Evolutionary conservation across 1,139 yeast species (phyloP), one percentile per base, ranked within the genome.

Genomic region (Arxiozyma bovina): DNA sequence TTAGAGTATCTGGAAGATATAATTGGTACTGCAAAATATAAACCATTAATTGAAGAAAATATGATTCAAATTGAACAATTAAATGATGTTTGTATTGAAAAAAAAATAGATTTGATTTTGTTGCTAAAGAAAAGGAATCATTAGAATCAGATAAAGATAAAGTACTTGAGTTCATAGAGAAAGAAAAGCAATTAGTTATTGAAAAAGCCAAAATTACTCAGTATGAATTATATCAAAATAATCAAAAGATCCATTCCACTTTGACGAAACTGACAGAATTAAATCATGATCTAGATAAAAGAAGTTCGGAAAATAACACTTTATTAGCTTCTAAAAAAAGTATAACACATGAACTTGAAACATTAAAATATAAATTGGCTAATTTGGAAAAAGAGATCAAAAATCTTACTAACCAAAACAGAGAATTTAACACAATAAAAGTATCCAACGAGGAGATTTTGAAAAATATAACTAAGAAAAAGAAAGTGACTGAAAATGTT

Each of bases 1-100:
- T 72, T 94, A 50, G 99, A 94, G 66, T 94, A 93, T 68, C 73
- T 94, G 57, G 99, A 94, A 67, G 99, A 94, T 73, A 93, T 94
- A 53, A 93, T 94, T 55, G 99, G 99, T 3, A 94, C 99, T 0
- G 77, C 97, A 0, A 78, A 79, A 53, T 94, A 91, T 67, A 91
- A 93, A 67, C 75, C 77, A 50, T 73, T 83, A 50, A 90, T 94
- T 56, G 96, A 88, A 64, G 80, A 80, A 38, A 77, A 83, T 34
- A 73, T 80, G 50, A 66, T 73, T 3, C 76, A 81, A 60, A 80
- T 88, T 12, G 95, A 86, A 47, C 78, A 76, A 30, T 71, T 89
- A 56, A 90, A 90, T 64, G 96, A 87, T 47, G 76, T 82, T 9
- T 90, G 96, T 65, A 73, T 81, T 42, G 96, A 89, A 63, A 91